phyloP scores from a whole-genome alignment of 345 rosid genomes.

The Hibiscus trionum region DNA sequence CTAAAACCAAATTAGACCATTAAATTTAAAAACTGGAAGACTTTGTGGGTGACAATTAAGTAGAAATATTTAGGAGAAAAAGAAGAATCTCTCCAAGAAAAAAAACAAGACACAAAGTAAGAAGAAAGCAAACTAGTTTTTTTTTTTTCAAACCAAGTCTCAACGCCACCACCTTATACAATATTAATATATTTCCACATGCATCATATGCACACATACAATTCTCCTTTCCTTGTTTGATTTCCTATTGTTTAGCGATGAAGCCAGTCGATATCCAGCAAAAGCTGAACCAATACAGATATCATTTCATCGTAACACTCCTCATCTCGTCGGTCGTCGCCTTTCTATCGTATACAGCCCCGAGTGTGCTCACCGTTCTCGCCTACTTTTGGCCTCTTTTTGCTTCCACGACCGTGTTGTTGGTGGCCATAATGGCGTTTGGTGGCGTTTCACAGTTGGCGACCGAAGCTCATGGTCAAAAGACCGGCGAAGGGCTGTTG shows the following conservation, averaged over 20 bases:
- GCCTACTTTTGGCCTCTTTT: slow-evolving; percentile 83
- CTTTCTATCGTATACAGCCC: slow-evolving; percentile 42
- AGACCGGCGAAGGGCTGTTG: slow-evolving; percentile 49
- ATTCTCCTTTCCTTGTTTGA: not conserved
- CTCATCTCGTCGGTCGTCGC: slow-evolving; percentile 24
- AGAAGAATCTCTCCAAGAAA: slow-evolving; percentile 20
- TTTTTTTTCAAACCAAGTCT: not conserved
- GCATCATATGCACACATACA: not conserved
- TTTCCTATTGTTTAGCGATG: slow-evolving; percentile 7
- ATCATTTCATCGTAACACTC: slow-evolving; percentile 35
- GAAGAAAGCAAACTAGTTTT: not conserved
- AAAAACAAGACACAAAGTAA: not conserved
- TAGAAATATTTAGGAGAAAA: slow-evolving; percentile 8
- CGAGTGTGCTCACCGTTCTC: slow-evolving; percentile 45
- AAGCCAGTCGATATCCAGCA: slow-evolving; percentile 37
- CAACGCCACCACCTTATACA: not conserved
- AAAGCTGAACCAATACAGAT: slow-evolving; percentile 47
- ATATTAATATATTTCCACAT: not conserved
- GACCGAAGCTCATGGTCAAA: slow-evolving; percentile 31
- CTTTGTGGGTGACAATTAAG: not conserved
- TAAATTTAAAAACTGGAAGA: too few relatives aligned
- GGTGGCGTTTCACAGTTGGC: slow-evolving; percentile 54
- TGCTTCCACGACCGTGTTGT: slow-evolving; percentile 69
- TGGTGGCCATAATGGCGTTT: slow-evolving; percentile 42
- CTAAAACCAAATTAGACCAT: too few relatives aligned